A percentile compares a stretch with the other conserved stretches of the same genome.
These are phyloP conservation scores for Sarcocystis neurona DNA, from an alignment of 169 alveolate genomes.

Conservation along the genomic window DNA sequence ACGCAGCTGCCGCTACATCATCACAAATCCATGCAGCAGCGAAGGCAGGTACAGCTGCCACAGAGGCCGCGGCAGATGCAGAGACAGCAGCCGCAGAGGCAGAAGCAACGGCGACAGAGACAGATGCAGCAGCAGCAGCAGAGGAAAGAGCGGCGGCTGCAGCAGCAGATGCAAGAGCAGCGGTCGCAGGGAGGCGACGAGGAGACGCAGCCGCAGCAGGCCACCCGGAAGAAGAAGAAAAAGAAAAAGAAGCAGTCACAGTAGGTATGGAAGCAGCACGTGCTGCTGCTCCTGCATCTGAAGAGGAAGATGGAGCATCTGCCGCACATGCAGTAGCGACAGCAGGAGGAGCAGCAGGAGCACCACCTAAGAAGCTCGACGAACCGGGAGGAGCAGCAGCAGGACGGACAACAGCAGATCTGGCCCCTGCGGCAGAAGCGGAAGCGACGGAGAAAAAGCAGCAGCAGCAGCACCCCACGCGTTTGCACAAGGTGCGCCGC, in stretches of 20 bases:
- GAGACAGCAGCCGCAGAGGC: neutral
- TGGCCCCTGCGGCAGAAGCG: no score
- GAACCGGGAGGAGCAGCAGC: no score
- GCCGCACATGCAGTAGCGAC: slow-evolving; percentile 24
- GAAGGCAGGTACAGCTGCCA: neutral
- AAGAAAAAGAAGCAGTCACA: neutral
- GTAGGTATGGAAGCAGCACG: neutral
- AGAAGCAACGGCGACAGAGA: slow-evolving; percentile 4
- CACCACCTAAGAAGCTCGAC: no score
- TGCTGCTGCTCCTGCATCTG: neutral
- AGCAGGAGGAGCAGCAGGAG: slow-evolving; percentile 5
- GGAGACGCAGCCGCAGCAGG: neutral
- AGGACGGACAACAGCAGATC: no score
- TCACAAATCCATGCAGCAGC: neutral
- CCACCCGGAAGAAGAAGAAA: neutral
- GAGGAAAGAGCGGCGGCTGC: neutral
- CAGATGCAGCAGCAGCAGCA: slow-evolving; percentile 4
- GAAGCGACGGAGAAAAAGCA: no score
- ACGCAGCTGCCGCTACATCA: neutral
- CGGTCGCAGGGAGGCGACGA: neutral
- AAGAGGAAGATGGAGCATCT: neutral
- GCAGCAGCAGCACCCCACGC: no score
- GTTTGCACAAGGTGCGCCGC: no score
- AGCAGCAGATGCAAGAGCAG: neutral
- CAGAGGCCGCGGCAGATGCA: neutral